phyloP scores from a whole-genome alignment of 305 asterid species.

The Fraxinus platypoda region DNA sequence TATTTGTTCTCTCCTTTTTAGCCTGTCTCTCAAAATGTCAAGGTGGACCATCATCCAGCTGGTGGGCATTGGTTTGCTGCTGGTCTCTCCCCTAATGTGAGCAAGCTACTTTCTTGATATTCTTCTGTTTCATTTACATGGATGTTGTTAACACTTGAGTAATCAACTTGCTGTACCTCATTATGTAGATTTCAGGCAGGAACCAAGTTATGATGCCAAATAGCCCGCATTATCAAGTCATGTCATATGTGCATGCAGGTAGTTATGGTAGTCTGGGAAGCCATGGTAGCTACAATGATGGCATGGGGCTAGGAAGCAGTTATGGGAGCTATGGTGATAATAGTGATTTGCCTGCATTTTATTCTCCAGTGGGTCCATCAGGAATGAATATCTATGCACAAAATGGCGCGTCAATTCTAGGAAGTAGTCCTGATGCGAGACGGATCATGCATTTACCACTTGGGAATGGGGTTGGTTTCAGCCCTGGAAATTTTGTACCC shows the following conservation, averaged over 20 bases:
- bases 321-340: conserved; percentile 93
- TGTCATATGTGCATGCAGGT: conserved; percentile 76
- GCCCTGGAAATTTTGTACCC: conserved; percentile 85
- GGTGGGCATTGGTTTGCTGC: conserved; percentile 99
- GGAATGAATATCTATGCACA: conserved; percentile 78
- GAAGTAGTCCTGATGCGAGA: conserved; percentile 90
- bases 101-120: conserved; percentile 31
- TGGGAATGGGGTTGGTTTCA: conserved; percentile 81
- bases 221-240: conserved; percentile 79
- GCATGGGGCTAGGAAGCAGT: conserved; percentile 79
- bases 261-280: conserved; percentile 98
- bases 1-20: conserved; percentile 30
- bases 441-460: conserved; percentile 70
- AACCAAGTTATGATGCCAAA: conserved; percentile 61
- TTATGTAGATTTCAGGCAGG: conserved; percentile 74
- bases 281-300: conserved; percentile 94
- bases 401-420: conserved; percentile 64
- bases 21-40: conserved; percentile 85
- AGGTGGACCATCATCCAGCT: conserved; percentile 96
- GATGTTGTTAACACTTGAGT: conserved; percentile 2
- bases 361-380: conserved; percentile 88
- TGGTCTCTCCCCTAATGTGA: conserved; percentile 98
- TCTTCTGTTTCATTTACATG: conserved; percentile 20
- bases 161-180: conserved; percentile 22
- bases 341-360: conserved; percentile 78